Conservation (phyloP, 805 yeast species). For the Wickerhamiella cacticola region DNA sequence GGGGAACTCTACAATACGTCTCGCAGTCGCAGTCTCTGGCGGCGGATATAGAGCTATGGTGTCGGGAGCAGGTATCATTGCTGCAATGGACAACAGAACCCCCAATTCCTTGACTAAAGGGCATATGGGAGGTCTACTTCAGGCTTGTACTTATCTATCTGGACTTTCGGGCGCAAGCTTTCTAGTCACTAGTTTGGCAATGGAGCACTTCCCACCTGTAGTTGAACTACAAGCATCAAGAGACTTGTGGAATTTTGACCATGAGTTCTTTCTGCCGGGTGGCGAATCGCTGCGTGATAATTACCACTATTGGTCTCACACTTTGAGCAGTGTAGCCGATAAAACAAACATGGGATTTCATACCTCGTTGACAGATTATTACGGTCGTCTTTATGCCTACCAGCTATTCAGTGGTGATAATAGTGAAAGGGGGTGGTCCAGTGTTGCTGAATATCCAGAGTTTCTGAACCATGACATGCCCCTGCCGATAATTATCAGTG, state of each 20-base stretch:
- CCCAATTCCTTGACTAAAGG: neutral
- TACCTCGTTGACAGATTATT: constrained; percentile 51
- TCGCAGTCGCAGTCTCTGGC: constrained; percentile 11
- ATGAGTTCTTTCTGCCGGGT: neutral
- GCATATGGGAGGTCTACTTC: constrained; percentile 38
- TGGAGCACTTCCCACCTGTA: constrained; percentile 26
- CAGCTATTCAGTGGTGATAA: constrained; percentile 34
- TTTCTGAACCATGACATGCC: constrained; percentile 50
- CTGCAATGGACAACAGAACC: constrained; percentile 8
- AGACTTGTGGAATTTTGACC: constrained; percentile 1
- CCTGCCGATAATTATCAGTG: constrained; percentile 40
- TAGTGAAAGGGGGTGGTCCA: constrained; percentile 38
- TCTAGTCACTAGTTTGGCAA: constrained; percentile 40
- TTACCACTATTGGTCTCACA: neutral
- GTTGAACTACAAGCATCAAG: neutral
- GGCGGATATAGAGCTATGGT: constrained; percentile 13
- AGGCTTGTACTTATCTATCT: constrained; percentile 41
- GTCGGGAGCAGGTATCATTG: constrained; percentile 8
- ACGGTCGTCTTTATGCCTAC: constrained; percentile 58
- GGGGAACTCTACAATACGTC: neutral
- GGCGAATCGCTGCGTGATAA: neutral
- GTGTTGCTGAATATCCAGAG: constrained; percentile 44
- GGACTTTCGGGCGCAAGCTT: constrained; percentile 66
- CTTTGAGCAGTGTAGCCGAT: neutral
- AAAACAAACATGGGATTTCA: constrained; percentile 50